Conservation (phyloP, 2,329 filamentous ascomycete genomes). For the Fusarium longipes region DNA sequence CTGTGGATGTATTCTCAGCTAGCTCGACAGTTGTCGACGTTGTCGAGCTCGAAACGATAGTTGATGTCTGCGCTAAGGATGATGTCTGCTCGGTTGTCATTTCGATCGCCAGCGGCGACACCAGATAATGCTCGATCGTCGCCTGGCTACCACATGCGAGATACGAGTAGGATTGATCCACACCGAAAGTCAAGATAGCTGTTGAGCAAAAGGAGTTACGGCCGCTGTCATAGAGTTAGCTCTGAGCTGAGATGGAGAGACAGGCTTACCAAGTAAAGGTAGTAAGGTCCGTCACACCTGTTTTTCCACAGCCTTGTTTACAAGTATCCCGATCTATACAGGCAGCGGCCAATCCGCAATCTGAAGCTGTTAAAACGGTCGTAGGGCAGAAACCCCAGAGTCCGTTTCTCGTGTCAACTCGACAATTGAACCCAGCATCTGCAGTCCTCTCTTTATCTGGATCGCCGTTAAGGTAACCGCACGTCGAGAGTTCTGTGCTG, state of each 20-base stretch:
- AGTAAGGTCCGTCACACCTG: conserved; percentile 38
- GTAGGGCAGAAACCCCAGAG: conserved; percentile 57
- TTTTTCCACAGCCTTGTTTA: conserved; percentile 51
- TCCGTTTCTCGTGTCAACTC: conserved; percentile 49
- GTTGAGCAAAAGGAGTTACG: conserved; percentile 49
- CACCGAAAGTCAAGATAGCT: conserved; percentile 49
- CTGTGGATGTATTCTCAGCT: not conserved
- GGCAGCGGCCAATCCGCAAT: conserved; percentile 53
- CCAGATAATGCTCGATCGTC: conserved; percentile 44
- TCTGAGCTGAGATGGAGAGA: fast-evolving
- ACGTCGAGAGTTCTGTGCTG: conserved; percentile 44
- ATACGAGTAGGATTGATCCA: conserved; percentile 53
- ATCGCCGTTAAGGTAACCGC: conserved; percentile 51
- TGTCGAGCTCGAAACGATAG: not conserved
- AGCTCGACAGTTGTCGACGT: conserved; percentile 1
- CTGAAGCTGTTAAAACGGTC: conserved; percentile 49
- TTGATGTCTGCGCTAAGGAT: not conserved
- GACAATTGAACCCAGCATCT: conserved; percentile 51
- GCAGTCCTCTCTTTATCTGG: conserved; percentile 47
- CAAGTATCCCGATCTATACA: no score
- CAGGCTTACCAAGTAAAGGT: conserved; percentile 53
- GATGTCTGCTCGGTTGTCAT: conserved; percentile 7
- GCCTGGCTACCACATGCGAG: conserved; percentile 51
- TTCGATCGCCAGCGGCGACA: conserved; percentile 17
- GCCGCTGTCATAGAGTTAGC: not conserved